Conservation (phyloP, 2,329 filamentous ascomycete species). For the Curvularia lunata region DNA sequence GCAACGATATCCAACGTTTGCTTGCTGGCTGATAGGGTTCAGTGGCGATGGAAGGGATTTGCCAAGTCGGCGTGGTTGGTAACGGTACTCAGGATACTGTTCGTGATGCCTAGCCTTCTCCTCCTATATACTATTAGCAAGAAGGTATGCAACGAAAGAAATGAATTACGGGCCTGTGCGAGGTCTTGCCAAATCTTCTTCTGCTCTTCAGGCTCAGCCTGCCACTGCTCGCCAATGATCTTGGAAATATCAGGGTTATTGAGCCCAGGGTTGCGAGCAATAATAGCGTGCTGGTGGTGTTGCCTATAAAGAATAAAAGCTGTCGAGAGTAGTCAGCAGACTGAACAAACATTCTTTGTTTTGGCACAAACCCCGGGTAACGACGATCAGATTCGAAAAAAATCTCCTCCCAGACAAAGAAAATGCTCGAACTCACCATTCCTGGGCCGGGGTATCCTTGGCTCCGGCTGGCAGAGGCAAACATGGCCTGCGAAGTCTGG, state of each 20-base stretch:
- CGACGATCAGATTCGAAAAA: constrained; percentile 12
- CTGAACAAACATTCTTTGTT: constrained; percentile 39
- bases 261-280: constrained; percentile 82
- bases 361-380: constrained; percentile 12
- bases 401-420: constrained; percentile 31
- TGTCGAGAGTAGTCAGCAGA: constrained; percentile 54
- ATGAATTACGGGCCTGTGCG: constrained; percentile 68
- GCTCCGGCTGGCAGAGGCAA: constrained; percentile 73
- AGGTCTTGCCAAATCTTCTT: constrained; percentile 88
- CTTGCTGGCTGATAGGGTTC: constrained; percentile 40
- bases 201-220: constrained; percentile 71
- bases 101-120: constrained; percentile 89
- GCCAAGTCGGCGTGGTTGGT: constrained; percentile 73
- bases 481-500: constrained; percentile 56
- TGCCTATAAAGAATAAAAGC: constrained; percentile 98
- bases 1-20: constrained; percentile 60
- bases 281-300: constrained; percentile 83
- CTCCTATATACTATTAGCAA: constrained; percentile 59
- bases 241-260: constrained; percentile 97
- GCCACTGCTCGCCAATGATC: constrained; percentile 94
- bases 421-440: constrained; percentile 64
- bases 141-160: background rate
- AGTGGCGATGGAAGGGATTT: constrained; percentile 50
- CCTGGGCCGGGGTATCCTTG: constrained; percentile 72
- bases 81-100: constrained; percentile 92